Evolutionary conservation across 208 protist genomes (phyloP), one percentile per base, ranked within the genome.

Genomic region (Vickermania spadyakhi): DNA sequence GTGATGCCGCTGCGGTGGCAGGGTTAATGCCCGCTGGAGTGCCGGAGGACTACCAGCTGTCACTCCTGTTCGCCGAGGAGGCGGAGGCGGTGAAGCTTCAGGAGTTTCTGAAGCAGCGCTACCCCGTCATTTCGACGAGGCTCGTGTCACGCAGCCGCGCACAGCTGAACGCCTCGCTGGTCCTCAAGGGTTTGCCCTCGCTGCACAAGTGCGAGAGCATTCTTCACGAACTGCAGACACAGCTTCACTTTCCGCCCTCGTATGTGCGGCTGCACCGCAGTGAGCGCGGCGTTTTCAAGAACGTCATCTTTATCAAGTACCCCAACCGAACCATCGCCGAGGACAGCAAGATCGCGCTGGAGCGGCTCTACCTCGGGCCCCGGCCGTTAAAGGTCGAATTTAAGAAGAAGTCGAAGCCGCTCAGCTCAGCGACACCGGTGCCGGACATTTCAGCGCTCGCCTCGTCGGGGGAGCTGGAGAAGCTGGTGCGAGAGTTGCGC

Each of bases 301-400:
- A 79, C 28, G 81, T 93, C 13, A 60, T 89, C 31, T 93, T 89
- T 66, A 65, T 85, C 30, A 93, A 90, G 70, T 93, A 90, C 71
- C 81, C 94, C 22, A 81, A 77, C 56, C 97, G 97, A 68, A 94
- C 97, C 41, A 81, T 90, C 45, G 84, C 79, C 7, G 74, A 93
- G 66, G 91, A 99, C 31, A 83, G 81, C 49, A 98, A 97, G 65
- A 58, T 94, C 13, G 70, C 73, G 2, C 73, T 90, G 31, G 85
- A 94, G 70, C 71, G 81, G 29, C 64, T 89, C 41, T 58, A 70
- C 50, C 55, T 92, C 56, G 81, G 78, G 14, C 62, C 57, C 5
- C 76, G 83, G 11, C 76, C 72, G 23, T 56, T 92, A 14, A 80
- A 80, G 57, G 86, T 93, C 23, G 82, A 93, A 71, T 90, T 90